Base-by-base conservation (phyloP, 352 stramenopile species). In the Phytophthora cactorum region DNA sequence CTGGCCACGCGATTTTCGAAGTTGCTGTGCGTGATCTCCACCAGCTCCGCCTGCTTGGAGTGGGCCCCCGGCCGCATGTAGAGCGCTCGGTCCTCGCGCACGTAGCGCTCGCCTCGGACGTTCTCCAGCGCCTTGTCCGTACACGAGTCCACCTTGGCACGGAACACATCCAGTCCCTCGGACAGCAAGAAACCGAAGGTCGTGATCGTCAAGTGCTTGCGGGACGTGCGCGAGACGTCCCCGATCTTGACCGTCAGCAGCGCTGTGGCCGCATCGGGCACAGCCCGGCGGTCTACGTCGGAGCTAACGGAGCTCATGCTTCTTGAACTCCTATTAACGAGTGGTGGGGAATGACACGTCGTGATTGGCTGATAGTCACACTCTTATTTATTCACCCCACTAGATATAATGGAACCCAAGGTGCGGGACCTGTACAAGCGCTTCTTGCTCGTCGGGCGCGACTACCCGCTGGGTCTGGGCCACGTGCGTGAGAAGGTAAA, bases 351-450 rank as follows among this genome's bases (percentile, higher is more conserved):
- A 43, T 43, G 8, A n/a, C 36, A 5, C 36, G 11, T 43, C 5
- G 36, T n/a, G 12, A 43, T 43, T 43, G 36, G 36, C 5, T 43
- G 36, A 36, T 8, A 36, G 31, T 10, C 31, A 36, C 25, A 52
- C 46, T 38, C 27, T 29, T 52, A 52, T 52, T 38, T 52, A 52
- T 39, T 12, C 36, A 43, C 36, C 36, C 36, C 12, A 2, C 10
- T 10, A 43, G n/a, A 15, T 11, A 67, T 53, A 44, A 98, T 99
- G 86, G 83, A 98, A 57, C 89, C 96, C 5, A 82, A 97, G 27
- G 95, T 99, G 58, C 86, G 96, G 63, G 95, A 98, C 72, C 70
- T 99, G 25, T 99, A 99, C 84, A 98, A 98, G 84, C 88, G 89
- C 47, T 89, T 97, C 59, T 71, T 99, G 58, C 74, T 89, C 27